Evolutionary conservation across 345 rosid genomes (phyloP), one percentile per base, ranked within the genome.

Genomic region (Dipteronia sinensis): DNA sequence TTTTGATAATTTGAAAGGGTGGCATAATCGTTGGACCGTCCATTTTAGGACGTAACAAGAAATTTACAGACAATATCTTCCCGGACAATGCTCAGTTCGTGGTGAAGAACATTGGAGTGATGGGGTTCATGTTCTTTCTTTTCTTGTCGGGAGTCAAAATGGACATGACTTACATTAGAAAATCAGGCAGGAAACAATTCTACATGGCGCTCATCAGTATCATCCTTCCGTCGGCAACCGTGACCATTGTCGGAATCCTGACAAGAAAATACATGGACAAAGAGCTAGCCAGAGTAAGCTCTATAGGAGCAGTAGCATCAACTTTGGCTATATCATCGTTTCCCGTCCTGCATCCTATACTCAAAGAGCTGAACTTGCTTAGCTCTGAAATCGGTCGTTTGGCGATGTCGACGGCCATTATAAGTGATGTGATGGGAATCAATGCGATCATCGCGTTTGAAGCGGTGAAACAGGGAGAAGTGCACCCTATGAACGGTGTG

Each of bases 11-110:
- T 59, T 46, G 12, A 74, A 71, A 93, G 99, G 97, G 96, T 47
- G 98, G 97, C 3, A 80, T 93, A 68, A 69, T 91, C 64, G 53
- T 95, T 17, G 98, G 98, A 82, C 97, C 98, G 0, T 93, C 98
- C 0, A 25, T 92, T 73, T 73, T 95, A 1, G 91, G 96, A 12
- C 79, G 80, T 29, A 90, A 66, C 85, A 27, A 71, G 69, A 76
- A 46, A 6, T 89, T 90, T 65, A 42, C 75, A 10, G 67, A 65
- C 20, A 22, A 22, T 2, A 3, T 87, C 6, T 86, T 87, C 58
- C 93, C 97, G 2, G 88, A 79, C 0, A 77, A 82, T n/a, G 79
- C 87, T 1, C 64, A 78, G 40, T 89, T 76, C 73, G 71, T 93
- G 38, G n/a, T 85, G 2, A 83, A 71, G 72, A 95, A 91, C 77